A percentile compares a stretch with the other conserved stretches of the same genome.
Conservation (phyloP, 116 monocot species). For the Papilionanthe hybrid region DNA sequence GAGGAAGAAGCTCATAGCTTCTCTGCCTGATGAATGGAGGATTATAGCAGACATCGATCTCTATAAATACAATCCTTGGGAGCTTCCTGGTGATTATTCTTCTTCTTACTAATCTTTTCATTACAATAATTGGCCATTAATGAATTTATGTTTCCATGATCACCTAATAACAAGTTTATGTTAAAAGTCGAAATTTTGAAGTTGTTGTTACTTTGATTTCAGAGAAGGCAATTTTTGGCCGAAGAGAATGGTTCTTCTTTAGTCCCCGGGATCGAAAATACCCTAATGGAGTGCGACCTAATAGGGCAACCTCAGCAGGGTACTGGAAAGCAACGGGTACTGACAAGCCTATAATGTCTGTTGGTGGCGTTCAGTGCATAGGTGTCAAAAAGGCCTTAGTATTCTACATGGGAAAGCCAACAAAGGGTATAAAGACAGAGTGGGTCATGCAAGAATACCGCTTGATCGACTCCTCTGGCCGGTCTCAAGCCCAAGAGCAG, state of each 20-base stretch:
- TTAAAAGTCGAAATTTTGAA: neutral
- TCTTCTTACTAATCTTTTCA: neutral
- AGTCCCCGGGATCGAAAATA: slow-evolving; percentile 29
- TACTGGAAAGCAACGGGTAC: slow-evolving; percentile 36
- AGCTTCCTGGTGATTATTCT: slow-evolving; percentile 16
- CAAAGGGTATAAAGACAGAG: slow-evolving; percentile 34
- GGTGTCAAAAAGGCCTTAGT: slow-evolving; percentile 38
- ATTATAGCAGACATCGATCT: slow-evolving; percentile 26
- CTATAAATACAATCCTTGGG: slow-evolving; percentile 34
- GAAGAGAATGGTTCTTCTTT: slow-evolving; percentile 33
- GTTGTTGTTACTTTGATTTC: neutral
- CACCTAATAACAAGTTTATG: neutral
- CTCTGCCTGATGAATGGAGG: neutral
- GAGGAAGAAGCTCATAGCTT: slow-evolving; percentile 13
- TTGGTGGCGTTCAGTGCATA: slow-evolving; percentile 6
- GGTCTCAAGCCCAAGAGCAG: neutral
- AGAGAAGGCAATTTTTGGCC: slow-evolving; percentile 25
- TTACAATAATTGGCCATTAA: neutral
- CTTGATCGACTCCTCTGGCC: slow-evolving; percentile 10
- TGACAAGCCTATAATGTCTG: slow-evolving; percentile 26
- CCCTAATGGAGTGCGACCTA: slow-evolving; percentile 21
- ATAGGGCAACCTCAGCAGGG: slow-evolving; percentile 13
- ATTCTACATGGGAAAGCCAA: slow-evolving; percentile 26
- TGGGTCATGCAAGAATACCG: slow-evolving; percentile 61
- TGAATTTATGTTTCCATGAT: neutral